phyloP scores from a whole-genome alignment of 805 yeast genomes.

The Candida tammaniensis region DNA sequence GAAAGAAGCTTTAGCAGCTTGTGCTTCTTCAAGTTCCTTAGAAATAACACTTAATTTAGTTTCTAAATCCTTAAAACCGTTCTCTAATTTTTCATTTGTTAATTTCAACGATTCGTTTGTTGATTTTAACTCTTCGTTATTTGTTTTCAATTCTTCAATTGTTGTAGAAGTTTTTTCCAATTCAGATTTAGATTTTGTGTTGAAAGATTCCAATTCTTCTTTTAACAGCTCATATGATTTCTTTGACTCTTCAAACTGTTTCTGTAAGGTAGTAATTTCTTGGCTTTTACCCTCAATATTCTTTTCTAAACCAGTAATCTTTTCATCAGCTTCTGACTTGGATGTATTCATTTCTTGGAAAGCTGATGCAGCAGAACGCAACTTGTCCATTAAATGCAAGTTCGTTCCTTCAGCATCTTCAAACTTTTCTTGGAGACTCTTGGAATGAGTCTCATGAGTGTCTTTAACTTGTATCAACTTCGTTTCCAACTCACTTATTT shows the following conservation, averaged over 20 bases:
- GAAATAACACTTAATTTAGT: not conserved
- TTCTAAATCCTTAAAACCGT: not conserved
- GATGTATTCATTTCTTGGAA: constrained; percentile 26
- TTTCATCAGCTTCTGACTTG: constrained; percentile 16
- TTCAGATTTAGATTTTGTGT: too few relatives aligned
- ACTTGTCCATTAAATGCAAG: constrained; percentile 39
- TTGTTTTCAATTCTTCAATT: constrained; percentile 1
- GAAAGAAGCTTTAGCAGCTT: not conserved
- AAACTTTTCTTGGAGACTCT: constrained; percentile 20
- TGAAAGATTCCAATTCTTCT: constrained; percentile 3
- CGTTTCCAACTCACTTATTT: constrained; percentile 19
- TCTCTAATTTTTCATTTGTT: constrained; percentile 1
- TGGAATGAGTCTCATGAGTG: constrained; percentile 16
- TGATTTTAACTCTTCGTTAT: not conserved
- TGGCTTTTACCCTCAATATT: constrained; percentile 14
- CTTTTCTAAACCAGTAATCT: constrained; percentile 12
- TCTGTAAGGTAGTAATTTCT: constrained; percentile 12
- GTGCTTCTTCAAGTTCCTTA: not conserved
- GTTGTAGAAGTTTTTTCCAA: too few relatives aligned
- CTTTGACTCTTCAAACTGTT: constrained; percentile 6
- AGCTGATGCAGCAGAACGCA: constrained; percentile 38
- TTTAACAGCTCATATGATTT: not conserved
- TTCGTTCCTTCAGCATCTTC: constrained; percentile 29
- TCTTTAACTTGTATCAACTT: constrained; percentile 19
- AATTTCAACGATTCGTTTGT: constrained; percentile 3